phyloP scores from a whole-genome alignment of 768 basidiomycete species.

The Mycena haematopus region DNA sequence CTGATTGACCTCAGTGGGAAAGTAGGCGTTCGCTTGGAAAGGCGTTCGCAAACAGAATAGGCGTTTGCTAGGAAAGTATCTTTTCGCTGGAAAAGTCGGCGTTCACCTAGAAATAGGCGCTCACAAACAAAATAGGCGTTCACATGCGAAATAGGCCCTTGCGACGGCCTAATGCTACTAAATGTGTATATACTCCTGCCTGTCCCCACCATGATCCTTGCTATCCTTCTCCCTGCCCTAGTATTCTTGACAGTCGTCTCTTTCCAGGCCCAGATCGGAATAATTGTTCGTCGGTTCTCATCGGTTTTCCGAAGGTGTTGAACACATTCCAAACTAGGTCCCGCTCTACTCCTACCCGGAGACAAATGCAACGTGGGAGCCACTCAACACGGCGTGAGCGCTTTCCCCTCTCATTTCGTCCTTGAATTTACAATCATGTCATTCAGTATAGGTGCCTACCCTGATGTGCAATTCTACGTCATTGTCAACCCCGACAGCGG shows the following conservation, averaged over 20 bases:
- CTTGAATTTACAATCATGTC: conserved; percentile 1
- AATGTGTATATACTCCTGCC: too few species aligned
- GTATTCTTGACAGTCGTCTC: conserved; percentile 6
- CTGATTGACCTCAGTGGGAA: too few species aligned
- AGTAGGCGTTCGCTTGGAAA: too few species aligned
- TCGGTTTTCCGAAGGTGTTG: conserved; percentile 3
- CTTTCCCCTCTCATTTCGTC: background rate
- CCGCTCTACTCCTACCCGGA: conserved; percentile 19
- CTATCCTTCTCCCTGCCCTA: conserved; percentile 11
- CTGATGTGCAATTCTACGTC: conserved; percentile 21
- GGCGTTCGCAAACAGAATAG: too few species aligned
- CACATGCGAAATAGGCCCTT: too few species aligned
- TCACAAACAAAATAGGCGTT: too few species aligned
- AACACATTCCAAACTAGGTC: conserved; percentile 8
- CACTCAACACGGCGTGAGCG: conserved; percentile 18
- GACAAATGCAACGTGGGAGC: conserved; percentile 12
- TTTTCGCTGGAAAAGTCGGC: too few species aligned
- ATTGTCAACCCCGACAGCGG: conserved; percentile 15
- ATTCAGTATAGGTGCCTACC: conserved; percentile 11
- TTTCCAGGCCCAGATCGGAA: conserved; percentile 16
- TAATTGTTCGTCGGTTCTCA: conserved; percentile 14
- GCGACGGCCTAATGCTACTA: too few species aligned
- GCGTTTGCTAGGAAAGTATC: too few species aligned
- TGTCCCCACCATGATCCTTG: conserved; percentile 13
- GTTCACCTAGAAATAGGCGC: too few species aligned